Evolutionary conservation across 305 asterid genomes (phyloP).

Genomic region (Petunia hybrid): DNA sequence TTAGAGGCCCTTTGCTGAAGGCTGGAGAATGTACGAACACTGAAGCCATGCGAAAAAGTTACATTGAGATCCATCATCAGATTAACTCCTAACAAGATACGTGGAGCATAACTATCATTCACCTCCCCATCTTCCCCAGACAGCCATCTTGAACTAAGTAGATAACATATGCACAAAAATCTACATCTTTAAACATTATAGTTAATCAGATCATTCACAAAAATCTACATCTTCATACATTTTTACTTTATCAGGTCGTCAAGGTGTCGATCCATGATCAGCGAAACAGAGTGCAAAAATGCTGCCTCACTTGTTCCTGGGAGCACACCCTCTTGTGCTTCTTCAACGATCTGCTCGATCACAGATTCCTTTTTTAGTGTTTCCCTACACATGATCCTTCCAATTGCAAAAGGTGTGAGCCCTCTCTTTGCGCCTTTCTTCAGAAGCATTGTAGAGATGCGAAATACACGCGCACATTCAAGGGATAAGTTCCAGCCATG

Average conservation of each 20-base stretch:
- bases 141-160: not conserved
- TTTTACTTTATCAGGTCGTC: conserved; percentile 43
- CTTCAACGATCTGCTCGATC: conserved; percentile 69
- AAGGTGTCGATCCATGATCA: conserved; percentile 67
- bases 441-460: conserved; percentile 80
- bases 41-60: not conserved
- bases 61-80: not conserved
- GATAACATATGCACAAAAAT: not conserved
- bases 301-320: conserved; percentile 68
- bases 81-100: no score
- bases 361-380: conserved; percentile 65
- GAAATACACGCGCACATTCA: conserved; percentile 64
- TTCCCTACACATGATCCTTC: conserved; percentile 82
- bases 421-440: conserved; percentile 79
- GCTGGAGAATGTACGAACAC: not conserved
- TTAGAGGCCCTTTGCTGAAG: not conserved
- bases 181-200: not conserved
- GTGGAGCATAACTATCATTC: no score
- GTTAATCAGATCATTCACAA: not conserved
- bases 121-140: no score
- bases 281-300: conserved; percentile 61
- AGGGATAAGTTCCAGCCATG: conserved; percentile 72
- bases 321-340: conserved; percentile 64
- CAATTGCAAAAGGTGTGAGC: conserved; percentile 67
- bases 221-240: conserved; percentile 30